Percentiles rank a stretch among this genome's conserved stretches.
Conservation (phyloP, 2,329 filamentous ascomycete genomes). For the Cordyceps cateniannulata region DNA sequence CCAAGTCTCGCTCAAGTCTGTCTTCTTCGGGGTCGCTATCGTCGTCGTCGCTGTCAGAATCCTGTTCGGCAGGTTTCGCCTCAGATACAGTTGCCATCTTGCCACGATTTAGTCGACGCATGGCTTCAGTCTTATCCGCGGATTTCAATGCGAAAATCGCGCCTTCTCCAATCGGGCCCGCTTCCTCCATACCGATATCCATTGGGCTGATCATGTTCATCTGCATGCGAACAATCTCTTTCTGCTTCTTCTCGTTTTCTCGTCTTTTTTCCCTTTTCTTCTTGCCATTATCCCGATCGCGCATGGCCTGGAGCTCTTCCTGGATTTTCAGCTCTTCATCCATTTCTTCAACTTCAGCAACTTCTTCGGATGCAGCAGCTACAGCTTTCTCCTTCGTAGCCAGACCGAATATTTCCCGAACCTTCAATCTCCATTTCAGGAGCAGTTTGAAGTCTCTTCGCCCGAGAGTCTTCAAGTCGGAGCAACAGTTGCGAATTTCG, state of each 20-base stretch:
- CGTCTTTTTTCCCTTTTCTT: conserved; percentile 78
- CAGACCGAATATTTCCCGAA: conserved; percentile 86
- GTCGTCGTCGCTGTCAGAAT: conserved; percentile 50
- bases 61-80: conserved; percentile 34
- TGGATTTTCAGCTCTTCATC: conserved; percentile 90
- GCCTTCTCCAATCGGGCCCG: conserved; percentile 69
- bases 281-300: conserved; percentile 68
- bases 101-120: conserved; percentile 57
- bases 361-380: conserved; percentile 52
- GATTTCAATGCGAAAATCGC: conserved; percentile 81
- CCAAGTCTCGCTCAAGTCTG: conserved; percentile 74
- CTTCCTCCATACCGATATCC: conserved; percentile 90
- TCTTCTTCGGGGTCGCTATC: conserved; percentile 77
- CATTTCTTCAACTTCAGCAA: conserved; percentile 81
- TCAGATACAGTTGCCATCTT: conserved; percentile 67
- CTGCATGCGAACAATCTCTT: conserved; percentile 92
- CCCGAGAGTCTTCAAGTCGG: conserved; percentile 82
- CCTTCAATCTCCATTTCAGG: conserved; percentile 81
- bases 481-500: conserved; percentile 72
- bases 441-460: conserved; percentile 91
- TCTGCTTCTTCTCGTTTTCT: conserved; percentile 91
- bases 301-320: conserved; percentile 75
- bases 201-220: conserved; percentile 94
- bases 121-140: conserved; percentile 67
- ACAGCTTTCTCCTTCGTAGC: conserved; percentile 60